A percentile compares a stretch with the other conserved stretches of the same genome.
Conservation (phyloP, 352 stramenopile genomes). For the Achlya hypogyna region DNA sequence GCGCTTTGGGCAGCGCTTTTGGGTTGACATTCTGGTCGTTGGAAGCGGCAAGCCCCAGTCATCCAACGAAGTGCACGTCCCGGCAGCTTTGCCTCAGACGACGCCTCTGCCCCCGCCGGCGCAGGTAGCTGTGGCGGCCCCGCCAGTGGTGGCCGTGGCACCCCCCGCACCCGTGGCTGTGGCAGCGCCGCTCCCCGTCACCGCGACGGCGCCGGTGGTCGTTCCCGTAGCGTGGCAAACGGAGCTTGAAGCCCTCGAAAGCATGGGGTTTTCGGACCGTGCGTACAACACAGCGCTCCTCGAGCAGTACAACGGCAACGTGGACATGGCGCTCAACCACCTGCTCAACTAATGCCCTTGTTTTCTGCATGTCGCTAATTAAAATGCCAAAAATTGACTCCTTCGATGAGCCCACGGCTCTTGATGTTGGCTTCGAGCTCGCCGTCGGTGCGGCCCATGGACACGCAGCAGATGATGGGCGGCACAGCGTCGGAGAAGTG, state of each 20-base stretch:
- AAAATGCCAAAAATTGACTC: slow-evolving; percentile 21
- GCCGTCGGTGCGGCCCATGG: slow-evolving; percentile 18
- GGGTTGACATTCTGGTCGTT: slow-evolving; percentile 80
- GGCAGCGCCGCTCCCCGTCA: neutral
- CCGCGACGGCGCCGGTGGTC: neutral
- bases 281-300: slow-evolving; percentile 46
- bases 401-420: neutral
- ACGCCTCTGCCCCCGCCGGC: neutral
- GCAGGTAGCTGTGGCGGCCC: neutral
- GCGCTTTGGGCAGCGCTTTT: slow-evolving; percentile 81
- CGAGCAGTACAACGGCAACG: slow-evolving; percentile 43
- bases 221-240: neutral
- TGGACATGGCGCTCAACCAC: slow-evolving; percentile 21
- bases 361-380: neutral
- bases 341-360: slow-evolving; percentile 5
- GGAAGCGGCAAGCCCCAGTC: neutral
- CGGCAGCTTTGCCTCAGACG: neutral
- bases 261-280: slow-evolving; percentile 67
- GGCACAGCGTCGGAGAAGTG: slow-evolving; percentile 14
- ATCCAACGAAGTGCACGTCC: neutral
- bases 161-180: neutral
- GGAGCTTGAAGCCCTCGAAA: slow-evolving; percentile 38
- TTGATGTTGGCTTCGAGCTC: slow-evolving; percentile 17
- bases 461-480: slow-evolving; percentile 18
- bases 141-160: neutral